Evolutionary conservation across 2,329 filamentous ascomycete genomes (phyloP), one percentile per base, ranked within the genome.

Genomic region (Diaporthe humulicola): DNA sequence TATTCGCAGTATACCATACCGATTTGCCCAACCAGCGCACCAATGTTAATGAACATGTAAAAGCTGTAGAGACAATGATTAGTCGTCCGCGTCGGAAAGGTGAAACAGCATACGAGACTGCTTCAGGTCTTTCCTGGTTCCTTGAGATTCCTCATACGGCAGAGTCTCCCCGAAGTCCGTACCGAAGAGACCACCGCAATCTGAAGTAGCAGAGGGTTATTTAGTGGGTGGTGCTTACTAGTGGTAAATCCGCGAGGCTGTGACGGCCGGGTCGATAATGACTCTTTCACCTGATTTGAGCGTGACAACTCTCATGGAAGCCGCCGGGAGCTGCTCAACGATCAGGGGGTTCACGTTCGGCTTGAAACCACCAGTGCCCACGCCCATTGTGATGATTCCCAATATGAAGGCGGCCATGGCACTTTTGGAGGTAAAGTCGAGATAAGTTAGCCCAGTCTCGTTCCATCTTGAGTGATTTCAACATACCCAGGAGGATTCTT

Each of bases 331-430:
- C 81, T 94, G 92, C 78, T 94, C 92, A 28, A 91, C 90, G 76
- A 94, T 91, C 33, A 93, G 84, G 2, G 91, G 91, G 25, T 89
- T 90, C 71, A 95, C 90, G 78, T 95, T 95, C 56, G 92, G 84
- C 85, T 95, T 95, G 87, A 95, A 94, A 75, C 93, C 92, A 76
- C 93, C 93, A 1, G 93, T 94, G 52, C 93, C 93, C 17, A 94
- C 81, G 30, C 86, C 86, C 70, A 88, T 67, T 1, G 45, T 67
- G 14, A 88, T 78, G 71, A 88, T 83, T 12, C 91, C 92, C 80
- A 95, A 88, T 73, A 94, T 86, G 74, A 95, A 90, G 28, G 89
- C 89, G 0, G 86, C 45, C 64, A 67, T 66, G 2, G 57, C 57
- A 42, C 61, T n/a, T n/a, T n/a, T n/a, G n/a, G n/a, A n/a, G n/a